phyloP scores from a whole-genome alignment of 495 filamentous ascomycete genomes.

The Neurospora sp. region DNA sequence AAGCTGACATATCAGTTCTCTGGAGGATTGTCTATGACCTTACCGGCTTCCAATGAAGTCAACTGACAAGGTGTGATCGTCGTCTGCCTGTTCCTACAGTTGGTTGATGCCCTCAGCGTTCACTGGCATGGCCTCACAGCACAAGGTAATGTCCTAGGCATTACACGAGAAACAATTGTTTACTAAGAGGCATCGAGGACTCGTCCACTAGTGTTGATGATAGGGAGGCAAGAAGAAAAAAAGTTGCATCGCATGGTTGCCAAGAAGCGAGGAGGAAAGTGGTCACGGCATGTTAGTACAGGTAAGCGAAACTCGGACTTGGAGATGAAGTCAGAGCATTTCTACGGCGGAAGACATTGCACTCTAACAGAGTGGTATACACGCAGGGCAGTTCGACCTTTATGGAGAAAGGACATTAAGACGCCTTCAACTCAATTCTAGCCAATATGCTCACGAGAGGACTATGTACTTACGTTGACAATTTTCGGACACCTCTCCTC shows the following conservation, averaged over 20 bases:
- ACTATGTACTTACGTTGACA: not conserved
- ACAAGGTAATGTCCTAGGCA: not conserved
- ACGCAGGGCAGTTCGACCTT: not conserved
- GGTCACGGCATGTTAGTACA: not conserved
- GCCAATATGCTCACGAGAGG: not conserved
- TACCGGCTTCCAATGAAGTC: not conserved
- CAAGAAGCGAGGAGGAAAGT: not conserved
- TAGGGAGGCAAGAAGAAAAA: not conserved
- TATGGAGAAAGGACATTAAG: not conserved
- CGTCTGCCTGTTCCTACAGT: not conserved
- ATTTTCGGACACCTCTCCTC: not conserved
- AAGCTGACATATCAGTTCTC: not conserved
- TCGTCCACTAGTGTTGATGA: not conserved
- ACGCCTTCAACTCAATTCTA: not conserved
- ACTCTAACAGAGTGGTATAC: not conserved
- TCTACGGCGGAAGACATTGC: not conserved
- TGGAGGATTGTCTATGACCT: not conserved
- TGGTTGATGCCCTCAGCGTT: not conserved
- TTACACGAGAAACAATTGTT: not conserved
- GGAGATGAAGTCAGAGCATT: not conserved
- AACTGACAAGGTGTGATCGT: not conserved
- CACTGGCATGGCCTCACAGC: not conserved
- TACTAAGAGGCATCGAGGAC: not conserved
- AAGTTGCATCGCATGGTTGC: not conserved
- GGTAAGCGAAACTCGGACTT: not conserved